Percentiles rank a stretch among this genome's conserved stretches.
Evolutionary conservation across 805 yeast genomes (phyloP).

Genomic region (Hanseniaspora singularis): DNA sequence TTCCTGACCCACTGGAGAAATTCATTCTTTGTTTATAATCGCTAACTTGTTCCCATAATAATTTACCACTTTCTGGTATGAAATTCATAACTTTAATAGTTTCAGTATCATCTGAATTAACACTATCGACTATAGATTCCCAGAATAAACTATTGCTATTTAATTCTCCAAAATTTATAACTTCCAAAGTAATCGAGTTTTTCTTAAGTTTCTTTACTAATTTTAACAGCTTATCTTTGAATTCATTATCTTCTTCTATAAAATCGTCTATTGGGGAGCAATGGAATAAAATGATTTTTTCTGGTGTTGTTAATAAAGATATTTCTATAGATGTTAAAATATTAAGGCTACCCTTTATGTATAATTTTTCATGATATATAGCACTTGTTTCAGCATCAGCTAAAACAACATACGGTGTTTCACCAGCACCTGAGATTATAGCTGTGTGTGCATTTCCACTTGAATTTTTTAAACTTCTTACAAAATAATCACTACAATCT

Average conservation of each 20-base stretch:
- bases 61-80: conserved; percentile 68
- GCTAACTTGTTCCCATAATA: conserved; percentile 69
- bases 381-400: conserved; percentile 15
- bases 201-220: conserved; percentile 88
- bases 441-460: conserved; percentile 96
- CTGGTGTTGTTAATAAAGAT: conserved; percentile 84
- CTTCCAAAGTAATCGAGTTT: conserved; percentile 79
- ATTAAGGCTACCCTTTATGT: conserved; percentile 55
- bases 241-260: conserved; percentile 30
- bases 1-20: conserved; percentile 53
- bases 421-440: conserved; percentile 75
- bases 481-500: conserved; percentile 77
- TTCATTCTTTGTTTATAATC: conserved; percentile 40
- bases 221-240: conserved; percentile 39
- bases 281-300: conserved; percentile 72
- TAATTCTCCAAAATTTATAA: conserved; percentile 87
- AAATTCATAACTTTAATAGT: conserved; percentile 73
- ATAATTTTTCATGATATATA: conserved; percentile 23
- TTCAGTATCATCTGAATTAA: conserved; percentile 45
- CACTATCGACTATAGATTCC: conserved; percentile 64
- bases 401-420: conserved; percentile 73
- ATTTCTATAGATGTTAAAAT: conserved; percentile 80
- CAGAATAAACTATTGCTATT: conserved; percentile 61
- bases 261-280: conserved; percentile 65
- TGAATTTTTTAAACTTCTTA: conserved; percentile 70